Base-by-base conservation (phyloP, 345 rosid species). In the Linum tenue region DNA sequence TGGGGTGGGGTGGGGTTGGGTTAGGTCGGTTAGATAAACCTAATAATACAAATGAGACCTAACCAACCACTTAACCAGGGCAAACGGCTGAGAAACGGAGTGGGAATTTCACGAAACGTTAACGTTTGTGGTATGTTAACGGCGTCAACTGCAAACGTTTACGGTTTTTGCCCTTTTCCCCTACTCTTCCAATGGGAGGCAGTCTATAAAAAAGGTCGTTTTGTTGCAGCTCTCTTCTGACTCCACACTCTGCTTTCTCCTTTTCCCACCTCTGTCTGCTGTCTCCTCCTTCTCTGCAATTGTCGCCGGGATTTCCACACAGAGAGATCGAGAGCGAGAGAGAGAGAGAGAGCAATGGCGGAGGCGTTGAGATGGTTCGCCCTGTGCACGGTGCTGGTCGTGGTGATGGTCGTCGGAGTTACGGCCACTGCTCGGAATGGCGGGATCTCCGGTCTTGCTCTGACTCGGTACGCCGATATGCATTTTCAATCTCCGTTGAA, bases 191-290 rank as follows among this genome's bases (percentile, higher is more conserved):
- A 42, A 22, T 22, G 31, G 31, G 31, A 22, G 31, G 31, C 31
- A 22, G 14, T 57, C 60, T 57, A 78, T 81, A 83, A 71, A 83
- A 37, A 75, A 57, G 78, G 75, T 76, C 76, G 77, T 75, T 77
- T 68, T 76, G 77, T 81, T 68, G 86, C 76, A 80, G 78, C 81
- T 74, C 71, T 58, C 69, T 80, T 44, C 78, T 63, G 79, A 76
- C 78, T 76, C 65, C 37, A 64, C 62, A 50, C 71, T 39, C 60
- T 50, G 55, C 31, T 53, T 56, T 73, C 59, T 50, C 67, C 64
- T 39, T 31, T 37, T 67, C 61, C 64, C 43, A 0, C 55, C 3
- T 39, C 56, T 60, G 55, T 14, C 44, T 50, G 43, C 4, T 7
- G 64, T 50, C 50, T 59, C 63, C 63, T 61, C 59, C 39, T 59